Evolutionary conservation across 768 basidiomycete genomes (phyloP), one percentile per base, ranked within the genome.

Genomic region (Auricularia auricula-judae): DNA sequence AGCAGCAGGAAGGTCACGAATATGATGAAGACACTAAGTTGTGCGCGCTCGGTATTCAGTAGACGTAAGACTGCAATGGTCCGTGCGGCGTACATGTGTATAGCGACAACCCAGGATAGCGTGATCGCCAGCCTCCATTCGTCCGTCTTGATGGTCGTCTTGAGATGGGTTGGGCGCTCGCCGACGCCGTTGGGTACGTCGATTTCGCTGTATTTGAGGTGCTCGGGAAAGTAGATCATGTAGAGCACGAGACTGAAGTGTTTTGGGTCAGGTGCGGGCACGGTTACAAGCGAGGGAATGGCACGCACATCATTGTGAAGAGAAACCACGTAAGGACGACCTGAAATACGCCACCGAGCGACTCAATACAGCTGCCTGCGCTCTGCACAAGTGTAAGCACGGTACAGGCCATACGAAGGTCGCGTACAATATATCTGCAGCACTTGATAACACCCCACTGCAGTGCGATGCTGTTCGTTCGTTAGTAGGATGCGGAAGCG

Each of bases 221-320:
- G 84, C 4, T 81, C 76, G 0, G 97, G 97, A 73, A 92, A 98
- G 78, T 94, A 98, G 47, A 89, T 77, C 78, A 99, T 86, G 76
- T 91, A 98, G 2, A 99, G 83, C 0, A 95, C 81, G 65, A 98
- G 80, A 54, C 95, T 98, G 68, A 3, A n/a, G 5, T 23, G 58
- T 18, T 33, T 62, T 14, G 62, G 36, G 54, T 29, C 61, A 34
- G 29, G 42, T 59, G 21, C 58, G 60, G 29, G 29, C 21, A 14
- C 54, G 4, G 8, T 43, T 29, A 62, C 63, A 29, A 23, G 14
- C 2, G 34, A 10, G 33, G 33, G 65, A 3, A 58, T n/a, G 8
- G n/a, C 16, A 81, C 89, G 63, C 68, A 95, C 95, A 97, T 86
- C 62, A 91, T 67, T 10, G 81, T 84, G 75, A 98, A 98, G 64